Percentiles rank a stretch among this genome's conserved stretches.
phyloP scores from a whole-genome alignment of 768 basidiomycete species.

The Porpolomopsis calyptriformis region DNA sequence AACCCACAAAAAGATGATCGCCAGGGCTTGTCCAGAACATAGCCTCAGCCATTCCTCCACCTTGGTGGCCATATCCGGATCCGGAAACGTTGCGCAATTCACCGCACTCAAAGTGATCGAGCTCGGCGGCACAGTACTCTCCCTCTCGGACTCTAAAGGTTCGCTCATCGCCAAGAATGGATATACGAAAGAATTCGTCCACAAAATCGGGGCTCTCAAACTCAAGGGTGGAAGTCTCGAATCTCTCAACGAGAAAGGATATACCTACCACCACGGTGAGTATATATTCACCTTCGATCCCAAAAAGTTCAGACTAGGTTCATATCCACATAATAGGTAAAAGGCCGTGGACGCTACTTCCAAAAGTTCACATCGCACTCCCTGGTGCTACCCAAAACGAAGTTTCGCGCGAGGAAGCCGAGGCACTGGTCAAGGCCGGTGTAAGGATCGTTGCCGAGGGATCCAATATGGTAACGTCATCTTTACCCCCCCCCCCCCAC shows the following conservation, averaged over 20 bases:
- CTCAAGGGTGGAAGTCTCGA: constrained; percentile 41
- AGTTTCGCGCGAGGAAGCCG: constrained; percentile 56
- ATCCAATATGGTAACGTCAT: constrained; percentile 58
- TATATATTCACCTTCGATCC: too few relatives aligned
- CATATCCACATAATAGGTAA: constrained; percentile 34
- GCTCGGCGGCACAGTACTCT: constrained; percentile 60
- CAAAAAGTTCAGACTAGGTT: too few relatives aligned
- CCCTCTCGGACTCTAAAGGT: constrained; percentile 69
- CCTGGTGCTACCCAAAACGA: constrained; percentile 68
- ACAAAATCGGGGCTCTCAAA: constrained; percentile 42
- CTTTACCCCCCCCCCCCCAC: background rate
- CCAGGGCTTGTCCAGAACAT: constrained; percentile 45
- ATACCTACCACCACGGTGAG: constrained; percentile 40
- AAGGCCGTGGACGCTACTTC: constrained; percentile 60
- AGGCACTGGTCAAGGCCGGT: constrained; percentile 59
- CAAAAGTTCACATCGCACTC: constrained; percentile 54
- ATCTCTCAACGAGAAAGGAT: constrained; percentile 25
- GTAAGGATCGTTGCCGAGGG: constrained; percentile 65
- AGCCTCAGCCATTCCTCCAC: constrained; percentile 36
- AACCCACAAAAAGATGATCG: constrained; percentile 36
- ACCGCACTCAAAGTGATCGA: constrained; percentile 71
- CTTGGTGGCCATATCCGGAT: constrained; percentile 48
- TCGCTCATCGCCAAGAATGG: constrained; percentile 48
- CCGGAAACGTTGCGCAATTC: constrained; percentile 69
- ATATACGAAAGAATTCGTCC: constrained; percentile 47